Base-by-base conservation (phyloP, 2,329 filamentous ascomycete genomes). In the Biscogniauxia mediterranea region DNA sequence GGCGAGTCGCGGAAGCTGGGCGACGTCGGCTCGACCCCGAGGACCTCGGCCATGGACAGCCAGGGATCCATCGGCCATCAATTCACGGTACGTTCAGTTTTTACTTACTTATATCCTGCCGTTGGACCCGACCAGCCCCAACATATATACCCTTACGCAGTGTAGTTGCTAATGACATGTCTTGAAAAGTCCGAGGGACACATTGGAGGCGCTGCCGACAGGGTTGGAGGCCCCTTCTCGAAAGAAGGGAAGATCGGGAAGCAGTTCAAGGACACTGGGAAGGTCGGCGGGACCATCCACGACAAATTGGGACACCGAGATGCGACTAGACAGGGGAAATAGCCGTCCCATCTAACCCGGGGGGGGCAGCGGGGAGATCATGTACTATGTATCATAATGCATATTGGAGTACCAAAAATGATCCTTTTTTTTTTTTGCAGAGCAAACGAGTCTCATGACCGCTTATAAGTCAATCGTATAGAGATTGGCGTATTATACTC, bases 191-290 rank as follows among this genome's bases (percentile, higher is more conserved):
- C 38, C 15, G 38, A 46, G 17, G 38, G 38, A 11, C 2, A 46
- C 17, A 46, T 46, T 2, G 38, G 38, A n/a, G 38, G 38, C 38
- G 11, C 38, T n/a, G 38, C 38, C 11, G 38, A 46, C 15, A 46
- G 5, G 49, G 11, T 67, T 15, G 63, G 61, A 21, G 65, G 63
- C 1, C 65, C 61, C 9, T 63, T 65, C 28, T 62, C 65, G 19
- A 64, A 61, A 20, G 61, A 67, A 42, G 63, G 65, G 8, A 46
- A 21, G 5, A 25, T 65, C 11, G 65, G 64, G 2, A 61, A 58
- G 2, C 63, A 66, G 42, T 66, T 66, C 19, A 64, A 61, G 1
- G 64, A 66, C 49, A 61, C 62, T 26, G 65, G 63, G 9, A 56
- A 63, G 5, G 55, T 66, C 2, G 63, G 65, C 19, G 63, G 65